A percentile compares a stretch with the other conserved stretches of the same genome.
Evolutionary conservation across 495 filamentous ascomycete genomes (phyloP).

Genomic region (Barbatosphaeria neglecta): DNA sequence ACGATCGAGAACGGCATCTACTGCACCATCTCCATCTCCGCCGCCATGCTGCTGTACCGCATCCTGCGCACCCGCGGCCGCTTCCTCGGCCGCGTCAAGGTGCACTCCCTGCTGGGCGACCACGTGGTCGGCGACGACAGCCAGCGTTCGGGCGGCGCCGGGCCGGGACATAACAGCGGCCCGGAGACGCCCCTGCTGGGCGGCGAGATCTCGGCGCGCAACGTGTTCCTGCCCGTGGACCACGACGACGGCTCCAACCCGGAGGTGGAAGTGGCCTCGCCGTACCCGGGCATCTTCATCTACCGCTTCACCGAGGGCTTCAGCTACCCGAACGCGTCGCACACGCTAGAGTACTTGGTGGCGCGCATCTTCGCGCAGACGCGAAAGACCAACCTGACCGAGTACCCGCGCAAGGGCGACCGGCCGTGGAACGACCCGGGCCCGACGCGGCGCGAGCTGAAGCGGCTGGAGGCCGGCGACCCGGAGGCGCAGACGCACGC

Average conservation of each 20-base stretch:
- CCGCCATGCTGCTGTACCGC: constrained; percentile 73
- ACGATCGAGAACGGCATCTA: constrained; percentile 92
- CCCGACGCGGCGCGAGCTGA: constrained; percentile 36
- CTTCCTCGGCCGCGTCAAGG: constrained; percentile 79
- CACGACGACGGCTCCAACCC: constrained; percentile 89
- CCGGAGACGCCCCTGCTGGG: too few relatives aligned
- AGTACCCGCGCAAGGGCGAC: constrained; percentile 59
- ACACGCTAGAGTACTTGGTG: constrained; percentile 77
- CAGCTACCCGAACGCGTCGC: constrained; percentile 89
- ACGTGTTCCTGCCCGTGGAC: constrained; percentile 83
- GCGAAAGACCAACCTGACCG: constrained; percentile 59
- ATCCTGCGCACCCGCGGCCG: constrained; percentile 74
- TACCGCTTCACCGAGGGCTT: constrained; percentile 96
- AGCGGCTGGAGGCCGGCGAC: constrained; percentile 22
- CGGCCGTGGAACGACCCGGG: constrained; percentile 96
- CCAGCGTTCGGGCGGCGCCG: too few relatives aligned
- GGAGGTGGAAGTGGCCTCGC: constrained; percentile 60
- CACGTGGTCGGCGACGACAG: constrained; percentile 53
- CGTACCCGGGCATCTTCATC: constrained; percentile 92
- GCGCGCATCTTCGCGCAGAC: constrained; percentile 62
- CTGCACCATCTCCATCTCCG: constrained; percentile 63
- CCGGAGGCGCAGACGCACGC: constrained; percentile 22
- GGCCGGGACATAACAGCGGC: too few relatives aligned
- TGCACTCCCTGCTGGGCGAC: constrained; percentile 83
- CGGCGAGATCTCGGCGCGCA: constrained; percentile 35